Evolutionary conservation across 2,329 filamentous ascomycete genomes (phyloP), one percentile per base, ranked within the genome.

Genomic region (Ophiosphaerella narmari): DNA sequence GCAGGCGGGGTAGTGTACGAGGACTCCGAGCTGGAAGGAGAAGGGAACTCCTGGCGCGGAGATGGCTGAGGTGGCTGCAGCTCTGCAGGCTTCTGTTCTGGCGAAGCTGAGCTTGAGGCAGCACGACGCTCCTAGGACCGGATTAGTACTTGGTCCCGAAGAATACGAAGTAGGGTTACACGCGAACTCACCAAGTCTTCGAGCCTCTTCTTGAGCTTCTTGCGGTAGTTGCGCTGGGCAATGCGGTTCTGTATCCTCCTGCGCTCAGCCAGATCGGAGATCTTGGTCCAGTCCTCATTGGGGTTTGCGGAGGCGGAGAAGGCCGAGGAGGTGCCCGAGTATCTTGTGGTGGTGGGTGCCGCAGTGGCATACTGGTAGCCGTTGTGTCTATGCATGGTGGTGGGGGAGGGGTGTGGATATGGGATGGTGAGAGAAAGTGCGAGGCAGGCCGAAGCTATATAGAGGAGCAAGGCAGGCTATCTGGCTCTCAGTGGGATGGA

Each of bases 241-340:
- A 97, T 97, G 64, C 93, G 87, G 79, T 97, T 97, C 78, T 97
- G 92, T 78, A 97, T 96, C 71, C 92, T 85, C 67, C 92, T 83
- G 70, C 94, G 87, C 78, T 97, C 93, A 43, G 92, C 93, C 52
- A 97, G 86, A 75, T 97, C 93, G 50, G 93, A 96, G 73, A 97
- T 96, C 85, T 97, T 96, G 71, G 93, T 97, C 93, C 93, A 97
- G 79, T 97, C 93, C 78, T 97, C 93, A 70, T 97, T 92, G 47
- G 93, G 90, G 74, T 96, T 95, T 65, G 92, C 93, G 58, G 91
- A 95, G 66, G 88, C 89, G 77, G 90, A 95, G 80, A 96, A 96
- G 64, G 93, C 93, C 77, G 91, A 96, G 79, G 91, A 96, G 55
- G 90, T 95, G 72, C 87, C 87, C 65, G 88, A 87, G 70, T 90